Base-by-base conservation (phyloP, 164 flowering plant genomes). In the Stephania japonica region DNA sequence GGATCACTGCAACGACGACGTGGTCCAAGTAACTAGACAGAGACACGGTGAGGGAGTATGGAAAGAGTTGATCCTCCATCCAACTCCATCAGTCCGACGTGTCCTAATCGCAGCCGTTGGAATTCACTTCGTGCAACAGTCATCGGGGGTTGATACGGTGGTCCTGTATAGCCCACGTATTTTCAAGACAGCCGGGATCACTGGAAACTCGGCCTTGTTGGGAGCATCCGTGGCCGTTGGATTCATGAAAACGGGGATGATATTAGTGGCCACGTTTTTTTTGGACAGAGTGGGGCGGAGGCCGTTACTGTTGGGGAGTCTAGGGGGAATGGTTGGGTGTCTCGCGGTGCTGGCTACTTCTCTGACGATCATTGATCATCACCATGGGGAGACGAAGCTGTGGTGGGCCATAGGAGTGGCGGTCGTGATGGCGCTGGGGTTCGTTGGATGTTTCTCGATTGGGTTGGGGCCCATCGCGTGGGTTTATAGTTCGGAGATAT, bases 201-300 rank as follows among this genome's bases (percentile, higher is more conserved):
- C 41, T 5, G 59, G 26, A 10, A 69, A 80, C 32, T 64, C 24
- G 13, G 6, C 24, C 0, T 43, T 72, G 63, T 67, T 84, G 6
- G 79, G 71, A 0, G 82, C 79, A 19, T 81, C 82, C 2, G 75
- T 82, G n/a, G 84, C 83, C 18, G 86, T 84, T 13, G 86, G 86
- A 68, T 76, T 78, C 61, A 11, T 53, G 14, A 84, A 84, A 67
- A 80, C 86, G 0, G 0, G 13, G 13, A 75, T 75, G 74, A 79
- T 84, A 47, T 50, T 84, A 43, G 74, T 82, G 5, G 82, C 86
- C 5, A 78, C 84, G 0, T 82, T 82, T 42, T 16, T 77, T 2
- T 26, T 80, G 9, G 86, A 84, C 73, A 74, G 63, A 56, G 14
- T 78, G 25, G 86, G 86, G 2, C 75, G 86, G 27, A 68, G 83